Base-by-base conservation (phyloP, 2,329 filamentous ascomycete species). In the Coniochaeta prunicola region DNA sequence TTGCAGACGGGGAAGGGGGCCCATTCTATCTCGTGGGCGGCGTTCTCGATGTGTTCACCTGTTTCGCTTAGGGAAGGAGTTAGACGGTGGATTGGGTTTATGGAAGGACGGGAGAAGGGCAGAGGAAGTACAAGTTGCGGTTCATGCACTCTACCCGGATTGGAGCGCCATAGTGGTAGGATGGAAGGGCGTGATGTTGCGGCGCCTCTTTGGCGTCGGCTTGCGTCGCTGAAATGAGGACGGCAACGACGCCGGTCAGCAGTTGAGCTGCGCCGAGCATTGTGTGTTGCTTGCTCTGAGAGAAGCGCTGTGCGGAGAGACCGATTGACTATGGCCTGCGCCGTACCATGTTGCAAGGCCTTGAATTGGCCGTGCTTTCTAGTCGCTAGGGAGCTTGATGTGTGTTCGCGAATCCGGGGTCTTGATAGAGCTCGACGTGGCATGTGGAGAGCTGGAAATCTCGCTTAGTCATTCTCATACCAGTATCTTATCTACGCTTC, bases 1-100 rank as follows among this genome's bases (percentile, higher is more conserved):
- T 92, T 90, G 82, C 94, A 97, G 34, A 82, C 80, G 26, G 90
- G 90, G 74, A 97, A 97, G 40, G 93, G 91, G 50, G 94, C 87
- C 81, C 94, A 97, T 81, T 96, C 83, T 59, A 97, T 85, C 72
- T 96, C 88, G 69, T 94, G 88, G 63, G 87, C 80, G 36, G 82
- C 80, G 71, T 96, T 86, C 69, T 91, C 88, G 69, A 97, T 87
- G 78, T 96, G 91, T 74, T 96, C 91, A 71, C 91, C 91, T 9
- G 90, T 94, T 67, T 96, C 90, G 68, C 90, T 94, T 70, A 33
- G 31, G 13, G n/a, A 15, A 36, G 10, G 36, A 24, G 59, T 59
- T 38, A 59, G 60, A 36, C 21, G 19, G 13, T 5, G 26, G 38
- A 33, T 57, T 8, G 31, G 17, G 17, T n/a, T n/a, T n/a, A n/a